Conservation (phyloP, 176 grass and related monocot species). For the Phoenix dactylifera region DNA sequence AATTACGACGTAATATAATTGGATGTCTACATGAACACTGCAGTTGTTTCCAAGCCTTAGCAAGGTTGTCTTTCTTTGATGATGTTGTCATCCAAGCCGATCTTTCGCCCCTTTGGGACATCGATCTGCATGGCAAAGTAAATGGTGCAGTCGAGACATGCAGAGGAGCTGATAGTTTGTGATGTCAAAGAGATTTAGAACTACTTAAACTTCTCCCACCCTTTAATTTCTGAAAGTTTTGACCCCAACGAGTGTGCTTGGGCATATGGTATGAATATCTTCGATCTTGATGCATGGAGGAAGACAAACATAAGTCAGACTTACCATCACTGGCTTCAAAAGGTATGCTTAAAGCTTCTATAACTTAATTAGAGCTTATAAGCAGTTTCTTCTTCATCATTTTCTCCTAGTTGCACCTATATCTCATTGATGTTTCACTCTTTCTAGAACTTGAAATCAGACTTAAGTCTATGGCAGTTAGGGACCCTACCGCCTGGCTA, state of each 20-base stretch:
- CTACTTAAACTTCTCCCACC: conserved; percentile 16
- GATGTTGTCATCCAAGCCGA: conserved; percentile 18
- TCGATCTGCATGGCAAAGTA: conserved; percentile 12
- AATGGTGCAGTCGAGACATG: conserved; percentile 17
- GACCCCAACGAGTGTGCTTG: conserved; percentile 13
- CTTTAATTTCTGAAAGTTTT: conserved; percentile 5
- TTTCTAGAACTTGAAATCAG: conserved; percentile 13
- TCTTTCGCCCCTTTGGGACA: conserved; percentile 12
- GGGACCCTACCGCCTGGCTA: conserved; percentile 18
- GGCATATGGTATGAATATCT: conserved; percentile 18
- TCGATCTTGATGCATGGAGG: conserved; percentile 14
- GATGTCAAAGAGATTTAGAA: conserved; percentile 19
- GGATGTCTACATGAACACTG: not conserved
- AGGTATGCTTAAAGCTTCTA: not conserved
- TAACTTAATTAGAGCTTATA: too few relatives aligned
- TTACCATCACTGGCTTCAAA: conserved; percentile 12
- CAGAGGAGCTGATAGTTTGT: conserved; percentile 17
- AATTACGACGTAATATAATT: too few relatives aligned
- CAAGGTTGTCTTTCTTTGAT: conserved; percentile 7
- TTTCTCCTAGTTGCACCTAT: not conserved
- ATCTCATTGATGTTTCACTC: not conserved
- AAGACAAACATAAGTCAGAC: conserved; percentile 14
- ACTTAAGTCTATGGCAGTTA: conserved; percentile 13
- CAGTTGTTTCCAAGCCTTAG: conserved; percentile 17
- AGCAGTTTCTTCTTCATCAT: not conserved